phyloP scores from a whole-genome alignment of 208 protist species.

The Naegleria lovaniensis region DNA sequence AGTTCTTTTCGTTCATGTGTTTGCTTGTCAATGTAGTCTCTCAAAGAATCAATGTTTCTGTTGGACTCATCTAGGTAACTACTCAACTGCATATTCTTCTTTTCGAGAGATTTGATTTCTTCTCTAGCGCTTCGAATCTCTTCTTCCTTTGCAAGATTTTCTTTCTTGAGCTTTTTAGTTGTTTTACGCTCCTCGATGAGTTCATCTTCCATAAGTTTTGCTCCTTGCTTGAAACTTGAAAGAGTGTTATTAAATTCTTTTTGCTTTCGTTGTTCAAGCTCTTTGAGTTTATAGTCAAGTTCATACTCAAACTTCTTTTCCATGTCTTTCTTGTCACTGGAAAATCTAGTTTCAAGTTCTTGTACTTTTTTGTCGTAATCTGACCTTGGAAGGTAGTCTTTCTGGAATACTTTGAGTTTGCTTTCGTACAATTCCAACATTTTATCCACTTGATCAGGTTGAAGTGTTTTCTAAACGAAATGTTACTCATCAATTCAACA shows the following conservation, averaged over 20 bases:
- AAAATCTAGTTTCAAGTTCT: background rate
- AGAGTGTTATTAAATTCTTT: conserved; percentile 20
- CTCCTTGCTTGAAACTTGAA: background rate
- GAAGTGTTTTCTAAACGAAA: background rate
- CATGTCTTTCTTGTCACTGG: background rate
- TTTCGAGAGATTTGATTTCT: background rate
- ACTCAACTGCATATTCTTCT: background rate
- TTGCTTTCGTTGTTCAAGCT: background rate
- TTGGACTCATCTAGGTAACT: background rate
- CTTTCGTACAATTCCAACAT: conserved; percentile 21
- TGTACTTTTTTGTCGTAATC: background rate
- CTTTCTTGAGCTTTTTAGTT: background rate
- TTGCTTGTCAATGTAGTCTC: background rate
- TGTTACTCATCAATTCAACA: background rate
- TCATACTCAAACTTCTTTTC: background rate
- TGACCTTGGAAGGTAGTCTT: background rate
- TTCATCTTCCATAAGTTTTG: background rate
- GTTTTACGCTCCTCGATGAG: background rate
- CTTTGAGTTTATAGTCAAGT: background rate
- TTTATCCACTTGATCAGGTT: conserved; percentile 2
- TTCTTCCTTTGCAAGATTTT: background rate
- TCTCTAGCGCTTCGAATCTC: background rate
- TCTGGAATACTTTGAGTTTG: conserved; percentile 1
- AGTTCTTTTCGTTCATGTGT: background rate
- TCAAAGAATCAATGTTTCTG: background rate